These are phyloP conservation scores for Pseudodiploospora longispora DNA, from an alignment of 2,329 filamentous ascomycete genomes.

Conservation along the genomic window DNA sequence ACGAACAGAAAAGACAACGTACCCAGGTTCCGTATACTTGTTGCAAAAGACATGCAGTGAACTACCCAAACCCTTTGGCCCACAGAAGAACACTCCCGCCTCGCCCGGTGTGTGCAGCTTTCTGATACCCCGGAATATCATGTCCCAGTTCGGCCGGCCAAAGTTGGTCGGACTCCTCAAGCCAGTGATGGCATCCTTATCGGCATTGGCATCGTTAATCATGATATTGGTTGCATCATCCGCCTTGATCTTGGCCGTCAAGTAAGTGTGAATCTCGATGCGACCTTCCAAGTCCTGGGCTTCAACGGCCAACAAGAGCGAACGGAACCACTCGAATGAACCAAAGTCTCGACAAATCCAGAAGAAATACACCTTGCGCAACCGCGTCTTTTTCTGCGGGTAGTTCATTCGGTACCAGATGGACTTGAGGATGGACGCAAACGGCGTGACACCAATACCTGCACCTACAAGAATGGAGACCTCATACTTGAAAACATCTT, in stretches of 20 bases:
- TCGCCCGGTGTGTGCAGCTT: slow-evolving; percentile 69
- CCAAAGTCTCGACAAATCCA: slow-evolving; percentile 87
- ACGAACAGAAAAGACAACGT: slow-evolving; percentile 26
- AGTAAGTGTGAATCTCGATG: slow-evolving; percentile 84
- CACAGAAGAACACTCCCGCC: slow-evolving; percentile 78
- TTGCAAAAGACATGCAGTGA: slow-evolving; percentile 77
- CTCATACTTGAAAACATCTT: slow-evolving; percentile 87
- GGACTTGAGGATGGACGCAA: slow-evolving; percentile 79
- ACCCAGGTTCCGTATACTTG: slow-evolving; percentile 77
- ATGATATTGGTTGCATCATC: slow-evolving; percentile 87
- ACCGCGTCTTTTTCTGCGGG: slow-evolving; percentile 67
- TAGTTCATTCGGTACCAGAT: slow-evolving; percentile 95
- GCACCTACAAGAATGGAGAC: slow-evolving; percentile 71
- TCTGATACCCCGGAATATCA: slow-evolving; percentile 76
- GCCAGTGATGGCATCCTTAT: slow-evolving; percentile 78
- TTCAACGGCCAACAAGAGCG: slow-evolving; percentile 74
- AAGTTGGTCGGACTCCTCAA: slow-evolving; percentile 78
- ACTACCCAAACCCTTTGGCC: slow-evolving; percentile 71
- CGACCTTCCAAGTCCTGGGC: slow-evolving; percentile 75
- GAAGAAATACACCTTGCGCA: slow-evolving; percentile 87
- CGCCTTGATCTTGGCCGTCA: slow-evolving; percentile 78
- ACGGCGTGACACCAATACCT: slow-evolving; percentile 80
- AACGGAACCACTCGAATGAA: slow-evolving; percentile 85
- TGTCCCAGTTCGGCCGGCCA: slow-evolving; percentile 81
- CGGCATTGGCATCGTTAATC: slow-evolving; percentile 81